Conservation (phyloP, 257 asterid species). For the Solanum gracilifrons region DNA sequence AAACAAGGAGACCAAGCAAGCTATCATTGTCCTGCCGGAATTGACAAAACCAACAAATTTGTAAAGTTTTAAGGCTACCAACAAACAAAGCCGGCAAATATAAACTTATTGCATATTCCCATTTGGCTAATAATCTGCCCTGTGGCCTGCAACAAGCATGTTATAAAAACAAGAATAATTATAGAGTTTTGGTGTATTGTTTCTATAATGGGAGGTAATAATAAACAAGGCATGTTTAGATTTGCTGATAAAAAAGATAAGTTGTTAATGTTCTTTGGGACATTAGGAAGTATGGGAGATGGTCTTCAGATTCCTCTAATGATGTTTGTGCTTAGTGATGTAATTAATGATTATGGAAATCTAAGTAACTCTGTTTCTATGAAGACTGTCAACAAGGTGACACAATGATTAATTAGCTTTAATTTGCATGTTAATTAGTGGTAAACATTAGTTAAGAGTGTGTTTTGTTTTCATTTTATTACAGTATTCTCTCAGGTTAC, state of each 20-base stretch:
- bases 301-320: slow-evolving; percentile 76
- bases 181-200: neutral
- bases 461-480: neutral
- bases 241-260: slow-evolving; percentile 66
- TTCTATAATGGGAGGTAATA: slow-evolving; percentile 17
- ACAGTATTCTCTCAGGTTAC: slow-evolving; percentile 45
- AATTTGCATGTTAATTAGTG: neutral
- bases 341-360: slow-evolving; percentile 55
- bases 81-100: slow-evolving; percentile 36
- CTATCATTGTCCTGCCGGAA: neutral
- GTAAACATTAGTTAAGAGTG: neutral
- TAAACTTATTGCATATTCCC: slow-evolving; percentile 4
- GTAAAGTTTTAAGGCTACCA: slow-evolving; percentile 1
- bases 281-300: slow-evolving; percentile 82
- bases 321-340: slow-evolving; percentile 70
- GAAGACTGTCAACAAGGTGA: slow-evolving; percentile 44
- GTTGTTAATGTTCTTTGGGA: slow-evolving; percentile 55
- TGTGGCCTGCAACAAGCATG: slow-evolving; percentile 30
- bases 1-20: neutral
- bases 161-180: slow-evolving; percentile 9
- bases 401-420: neutral
- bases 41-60: neutral
- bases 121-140: neutral
- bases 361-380: slow-evolving; percentile 16
- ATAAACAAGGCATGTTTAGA: slow-evolving; percentile 42